Percentiles rank a stretch among this genome's conserved stretches.
phyloP scores from a whole-genome alignment of 2,329 filamentous ascomycete species.

The Parascedosporium putredinis region DNA sequence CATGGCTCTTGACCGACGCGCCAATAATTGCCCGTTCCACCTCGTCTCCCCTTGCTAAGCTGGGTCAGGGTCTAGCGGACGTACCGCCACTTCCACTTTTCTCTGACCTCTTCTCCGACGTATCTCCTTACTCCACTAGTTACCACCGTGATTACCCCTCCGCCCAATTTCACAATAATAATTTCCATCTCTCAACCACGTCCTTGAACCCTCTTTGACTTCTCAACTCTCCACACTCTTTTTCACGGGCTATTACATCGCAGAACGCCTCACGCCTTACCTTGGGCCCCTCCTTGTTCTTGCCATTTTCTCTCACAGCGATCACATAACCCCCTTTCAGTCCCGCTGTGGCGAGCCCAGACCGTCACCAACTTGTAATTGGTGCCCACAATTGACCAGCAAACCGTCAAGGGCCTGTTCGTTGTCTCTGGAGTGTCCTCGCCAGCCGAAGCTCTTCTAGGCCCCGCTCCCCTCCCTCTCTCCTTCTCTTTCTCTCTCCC shows the following conservation, averaged over 20 bases:
- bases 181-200: slow-evolving; percentile 1
- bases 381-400: not conserved
- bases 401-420: too few species aligned
- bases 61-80: not conserved
- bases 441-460: not conserved
- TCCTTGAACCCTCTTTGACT: not conserved
- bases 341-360: not conserved
- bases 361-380: not conserved
- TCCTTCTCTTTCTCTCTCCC: too few species aligned
- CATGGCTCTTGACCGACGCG: not conserved
- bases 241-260: too few species aligned
- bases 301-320: too few species aligned
- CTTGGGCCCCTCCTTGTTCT: too few species aligned
- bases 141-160: slow-evolving; percentile 1
- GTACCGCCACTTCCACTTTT: not conserved
- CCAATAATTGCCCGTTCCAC: not conserved
- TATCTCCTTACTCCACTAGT: not conserved
- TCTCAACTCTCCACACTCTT: not conserved
- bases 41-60: not conserved
- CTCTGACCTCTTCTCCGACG: not conserved
- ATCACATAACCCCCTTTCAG: not conserved
- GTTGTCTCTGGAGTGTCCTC: not conserved
- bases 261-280: too few species aligned
- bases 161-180: slow-evolving; percentile 4
- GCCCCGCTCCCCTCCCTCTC: not conserved